Conservation (phyloP, 116 monocot genomes). For the Posidonia oceanica region DNA sequence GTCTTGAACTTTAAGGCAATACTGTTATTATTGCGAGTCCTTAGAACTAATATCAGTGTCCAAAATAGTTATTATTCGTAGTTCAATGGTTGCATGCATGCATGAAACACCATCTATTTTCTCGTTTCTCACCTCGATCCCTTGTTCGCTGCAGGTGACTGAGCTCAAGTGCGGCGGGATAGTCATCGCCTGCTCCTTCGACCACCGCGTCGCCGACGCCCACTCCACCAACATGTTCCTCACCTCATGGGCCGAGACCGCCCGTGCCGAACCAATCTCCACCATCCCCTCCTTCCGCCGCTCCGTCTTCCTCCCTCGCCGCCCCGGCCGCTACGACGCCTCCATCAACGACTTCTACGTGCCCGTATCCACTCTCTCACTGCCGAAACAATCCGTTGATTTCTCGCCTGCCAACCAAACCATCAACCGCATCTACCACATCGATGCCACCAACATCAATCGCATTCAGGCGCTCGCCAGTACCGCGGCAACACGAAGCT, state of each 20-base stretch:
- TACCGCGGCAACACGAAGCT: neutral
- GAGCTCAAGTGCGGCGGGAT: slow-evolving; percentile 40
- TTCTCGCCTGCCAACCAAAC: neutral
- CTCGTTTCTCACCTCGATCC: too few relatives aligned
- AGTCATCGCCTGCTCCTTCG: slow-evolving; percentile 42
- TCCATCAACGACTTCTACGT: slow-evolving; percentile 18
- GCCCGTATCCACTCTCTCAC: slow-evolving; percentile 18
- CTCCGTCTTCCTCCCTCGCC: slow-evolving; percentile 33
- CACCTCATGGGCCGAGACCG: slow-evolving; percentile 31
- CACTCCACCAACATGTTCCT: slow-evolving; percentile 65
- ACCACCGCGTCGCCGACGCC: slow-evolving; percentile 52
- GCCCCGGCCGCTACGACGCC: slow-evolving; percentile 8
- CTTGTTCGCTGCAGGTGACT: slow-evolving; percentile 17
- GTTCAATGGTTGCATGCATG: too few relatives aligned
- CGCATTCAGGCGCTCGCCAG: slow-evolving; percentile 20
- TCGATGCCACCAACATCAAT: slow-evolving; percentile 21
- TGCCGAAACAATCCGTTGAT: neutral
- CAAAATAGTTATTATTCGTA: too few relatives aligned
- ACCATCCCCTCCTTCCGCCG: slow-evolving; percentile 30
- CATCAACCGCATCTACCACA: slow-evolving; percentile 44
- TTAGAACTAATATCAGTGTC: too few relatives aligned
- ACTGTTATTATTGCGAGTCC: too few relatives aligned
- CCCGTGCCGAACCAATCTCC: slow-evolving; percentile 10
- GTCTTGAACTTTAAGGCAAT: too few relatives aligned
- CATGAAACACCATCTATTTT: too few relatives aligned